A percentile compares a stretch with the other conserved stretches of the same genome.
These are phyloP conservation scores for Fusarium veterinarium DNA, from an alignment of 2,329 filamentous ascomycete genomes.

Conservation along the genomic window DNA sequence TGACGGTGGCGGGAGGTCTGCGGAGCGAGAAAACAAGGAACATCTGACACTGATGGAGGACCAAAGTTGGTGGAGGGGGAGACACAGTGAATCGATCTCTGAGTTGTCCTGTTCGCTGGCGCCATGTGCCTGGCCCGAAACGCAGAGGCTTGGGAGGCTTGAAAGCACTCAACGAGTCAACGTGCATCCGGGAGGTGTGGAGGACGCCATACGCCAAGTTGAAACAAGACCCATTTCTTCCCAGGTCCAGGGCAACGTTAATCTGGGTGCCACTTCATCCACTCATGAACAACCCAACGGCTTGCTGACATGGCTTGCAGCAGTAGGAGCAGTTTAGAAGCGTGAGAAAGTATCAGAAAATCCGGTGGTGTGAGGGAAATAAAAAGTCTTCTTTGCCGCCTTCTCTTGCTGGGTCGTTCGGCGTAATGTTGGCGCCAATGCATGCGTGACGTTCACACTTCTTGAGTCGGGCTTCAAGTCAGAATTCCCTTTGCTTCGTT, in stretches of 20 bases:
- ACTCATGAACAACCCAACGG: slow-evolving; percentile 20
- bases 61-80: slow-evolving; percentile 11
- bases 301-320: slow-evolving; percentile 29
- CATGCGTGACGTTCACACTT: slow-evolving; percentile 35
- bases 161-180: slow-evolving; percentile 28
- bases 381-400: slow-evolving; percentile 30
- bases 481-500: slow-evolving; percentile 5
- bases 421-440: slow-evolving; percentile 32
- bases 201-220: slow-evolving; percentile 31
- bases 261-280: slow-evolving; percentile 30
- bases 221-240: slow-evolving; percentile 36
- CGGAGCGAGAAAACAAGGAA: slow-evolving; percentile 24
- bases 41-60: slow-evolving; percentile 5
- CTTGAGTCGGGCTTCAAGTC: slow-evolving; percentile 9
- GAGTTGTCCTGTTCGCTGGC: slow-evolving; percentile 23
- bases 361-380: slow-evolving; percentile 28
- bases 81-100: slow-evolving; percentile 21
- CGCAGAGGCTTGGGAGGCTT: slow-evolving; percentile 32
- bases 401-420: slow-evolving; percentile 29
- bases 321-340: neutral
- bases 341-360: slow-evolving; percentile 17
- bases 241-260: slow-evolving; percentile 25
- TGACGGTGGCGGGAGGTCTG: slow-evolving; percentile 24
- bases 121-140: slow-evolving; percentile 35
- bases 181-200: slow-evolving; percentile 33